These are phyloP conservation scores for Myxozyma udenii DNA, from an alignment of 805 yeast genomes.

Conservation along the genomic window DNA sequence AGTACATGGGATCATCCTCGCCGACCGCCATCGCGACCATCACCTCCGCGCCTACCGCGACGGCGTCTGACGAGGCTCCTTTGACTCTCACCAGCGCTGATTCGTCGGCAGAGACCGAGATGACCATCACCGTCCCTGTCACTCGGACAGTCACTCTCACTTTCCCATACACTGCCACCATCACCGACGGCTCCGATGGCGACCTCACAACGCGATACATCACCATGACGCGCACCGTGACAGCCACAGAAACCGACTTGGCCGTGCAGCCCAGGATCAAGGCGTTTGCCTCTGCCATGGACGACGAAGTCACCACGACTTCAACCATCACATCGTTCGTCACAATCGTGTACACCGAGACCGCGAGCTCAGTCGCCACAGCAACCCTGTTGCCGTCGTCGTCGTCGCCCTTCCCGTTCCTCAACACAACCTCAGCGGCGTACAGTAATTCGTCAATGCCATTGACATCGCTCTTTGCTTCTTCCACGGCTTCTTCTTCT, in stretches of 20 bases:
- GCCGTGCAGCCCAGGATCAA: slow-evolving; percentile 5
- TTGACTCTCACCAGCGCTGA: background rate
- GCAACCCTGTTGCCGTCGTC: too few species aligned
- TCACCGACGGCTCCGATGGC: slow-evolving; percentile 1
- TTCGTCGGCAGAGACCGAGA: background rate
- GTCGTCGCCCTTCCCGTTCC: background rate
- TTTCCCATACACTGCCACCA: slow-evolving; percentile 7
- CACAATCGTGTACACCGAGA: background rate
- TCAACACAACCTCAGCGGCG: background rate
- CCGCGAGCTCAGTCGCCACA: background rate
- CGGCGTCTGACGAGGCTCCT: background rate
- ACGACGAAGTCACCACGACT: slow-evolving; percentile 8
- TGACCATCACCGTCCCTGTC: slow-evolving; percentile 5
- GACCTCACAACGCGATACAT: slow-evolving; percentile 5
- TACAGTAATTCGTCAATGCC: background rate
- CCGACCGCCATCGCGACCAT: slow-evolving; percentile 7
- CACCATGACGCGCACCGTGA: slow-evolving; percentile 6
- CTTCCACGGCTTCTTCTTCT: too few species aligned
- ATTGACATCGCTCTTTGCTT: background rate
- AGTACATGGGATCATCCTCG: slow-evolving; percentile 6
- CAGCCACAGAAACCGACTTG: background rate
- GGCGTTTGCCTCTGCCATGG: background rate
- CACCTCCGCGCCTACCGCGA: background rate
- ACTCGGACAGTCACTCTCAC: slow-evolving; percentile 8
- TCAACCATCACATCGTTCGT: slow-evolving; percentile 7